Base-by-base conservation (phyloP, 78 protist genomes). In the Dictyostelium firmibasis region DNA sequence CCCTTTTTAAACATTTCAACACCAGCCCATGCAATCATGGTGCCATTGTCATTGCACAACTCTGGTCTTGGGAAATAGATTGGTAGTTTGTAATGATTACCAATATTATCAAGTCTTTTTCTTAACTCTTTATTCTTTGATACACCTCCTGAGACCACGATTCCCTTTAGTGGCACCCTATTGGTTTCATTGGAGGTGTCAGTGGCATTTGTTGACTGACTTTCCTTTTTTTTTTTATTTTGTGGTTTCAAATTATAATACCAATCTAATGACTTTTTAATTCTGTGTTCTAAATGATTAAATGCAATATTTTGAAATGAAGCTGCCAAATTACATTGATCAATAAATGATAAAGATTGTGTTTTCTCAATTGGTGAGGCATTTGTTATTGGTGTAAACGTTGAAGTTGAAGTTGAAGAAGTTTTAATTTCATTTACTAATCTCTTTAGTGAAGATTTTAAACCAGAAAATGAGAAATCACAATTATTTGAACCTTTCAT, bases 1-100 rank as follows among this genome's bases (percentile, higher is more conserved):
- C 77, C 53, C 20, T 69, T 27, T 44, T 81, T 89, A 35, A 38
- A 81, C 96, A 81, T 86, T 78, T 97, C 98, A 35, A 97, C 92
- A 20, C 96, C 98, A 10, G 98, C 97, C 98, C 98, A 97, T 1
- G 98, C 98, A 4, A 97, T 93, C 98, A 97, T 97, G 9, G 96
- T 72, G 1, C 96, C 98, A 88, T 97, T 97, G 47, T 97, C 98
- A 1, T 98, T 97, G 50, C 98, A 97, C 1, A 96, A 43, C 13
- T 35, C n/a, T 11, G 89, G 81, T 33, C 81, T 81, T 10, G 98
- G 98, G 25, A 78, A 93, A 67, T 77, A 67, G 4, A 81, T 13
- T 41, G 85, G 77, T 1, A 95, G 7, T 2, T 77, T 62, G 36
- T 31, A 23, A 13, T 25, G 13, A 2, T 84, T 35, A 3, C 67